These are phyloP conservation scores for Alnus rubra DNA, from an alignment of 306 rosid species.

Conservation along the genomic window DNA sequence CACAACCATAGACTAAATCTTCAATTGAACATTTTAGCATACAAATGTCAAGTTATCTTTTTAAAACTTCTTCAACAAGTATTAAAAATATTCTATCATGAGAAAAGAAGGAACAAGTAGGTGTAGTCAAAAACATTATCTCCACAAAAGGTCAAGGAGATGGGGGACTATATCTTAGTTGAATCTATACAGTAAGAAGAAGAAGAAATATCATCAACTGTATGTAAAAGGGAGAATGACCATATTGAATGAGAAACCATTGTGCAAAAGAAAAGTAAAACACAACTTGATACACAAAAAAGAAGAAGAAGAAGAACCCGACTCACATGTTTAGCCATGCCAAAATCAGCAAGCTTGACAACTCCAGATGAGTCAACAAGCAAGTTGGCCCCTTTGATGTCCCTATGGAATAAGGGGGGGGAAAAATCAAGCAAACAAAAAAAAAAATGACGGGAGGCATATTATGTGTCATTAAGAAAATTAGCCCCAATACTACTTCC, in stretches of 20 bases:
- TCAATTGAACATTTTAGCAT: background rate
- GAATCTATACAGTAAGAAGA: background rate
- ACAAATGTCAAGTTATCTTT: background rate
- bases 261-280: background rate
- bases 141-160: conserved; percentile 1
- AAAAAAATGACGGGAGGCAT: background rate
- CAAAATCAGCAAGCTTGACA: conserved; percentile 97
- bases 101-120: background rate
- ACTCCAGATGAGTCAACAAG: conserved; percentile 93
- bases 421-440: background rate
- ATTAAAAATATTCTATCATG: background rate
- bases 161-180: background rate
- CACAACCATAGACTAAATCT: background rate
- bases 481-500: conserved; percentile 3
- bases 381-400: conserved; percentile 96
- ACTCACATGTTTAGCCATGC: conserved; percentile 98
- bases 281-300: background rate
- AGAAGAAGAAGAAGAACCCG: background rate
- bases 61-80: background rate
- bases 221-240: background rate
- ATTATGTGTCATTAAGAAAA: background rate
- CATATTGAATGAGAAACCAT: background rate
- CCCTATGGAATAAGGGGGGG: conserved; percentile 44
- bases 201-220: background rate
- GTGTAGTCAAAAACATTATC: background rate